Evolutionary conservation across 169 alveolate genomes (phyloP), one percentile per base, ranked within the genome.

Genomic region (Pseudocohnilembus persalinus): DNA sequence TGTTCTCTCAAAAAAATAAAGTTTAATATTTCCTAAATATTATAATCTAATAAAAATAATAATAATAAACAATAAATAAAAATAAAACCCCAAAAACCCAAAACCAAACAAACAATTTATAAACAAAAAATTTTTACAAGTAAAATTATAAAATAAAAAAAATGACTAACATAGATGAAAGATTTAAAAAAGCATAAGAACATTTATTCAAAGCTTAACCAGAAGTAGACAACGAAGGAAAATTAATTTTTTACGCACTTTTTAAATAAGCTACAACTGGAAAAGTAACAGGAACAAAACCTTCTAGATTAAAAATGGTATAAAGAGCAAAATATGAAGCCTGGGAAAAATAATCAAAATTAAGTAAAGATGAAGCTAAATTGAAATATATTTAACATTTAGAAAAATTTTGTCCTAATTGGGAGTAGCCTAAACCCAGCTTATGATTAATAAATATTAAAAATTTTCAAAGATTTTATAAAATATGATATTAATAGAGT

Each of bases 281-380:
- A 64, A 87, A 84, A 75, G 83, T 89, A 78, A 89, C 64, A 82
- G 92, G 87, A 29, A n/a, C 87, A 0, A 83, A 81, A 74, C 94
- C 94, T 31, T 86, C 91, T 65, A 87, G 83, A 78, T 77, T 90
- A 75, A 90, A 90, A 75, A 74, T 90, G 0, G 89, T 90, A 26
- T 88, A 87, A 34, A 87, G 89, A 87, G 94, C 94, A 32, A 90
- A 90, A 81, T 87, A 83, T 83, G 91, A 90, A 81, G 94, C 94
- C 28, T 90, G 94, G 94, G 87, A 90, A 78, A 64, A 79, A 74
- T 49, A 84, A 25, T 90, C 90, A 15, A 87, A 81, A 29, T 49
- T 80, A 1, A 35, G 89, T 28, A 79, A 83, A 84, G 91, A 90
- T 33, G 84, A 90, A 0, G 91, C 94, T 20, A 77, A 76, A 79